Conservation (phyloP, 352 stramenopile genomes). For the Globisporangium radiosum region DNA sequence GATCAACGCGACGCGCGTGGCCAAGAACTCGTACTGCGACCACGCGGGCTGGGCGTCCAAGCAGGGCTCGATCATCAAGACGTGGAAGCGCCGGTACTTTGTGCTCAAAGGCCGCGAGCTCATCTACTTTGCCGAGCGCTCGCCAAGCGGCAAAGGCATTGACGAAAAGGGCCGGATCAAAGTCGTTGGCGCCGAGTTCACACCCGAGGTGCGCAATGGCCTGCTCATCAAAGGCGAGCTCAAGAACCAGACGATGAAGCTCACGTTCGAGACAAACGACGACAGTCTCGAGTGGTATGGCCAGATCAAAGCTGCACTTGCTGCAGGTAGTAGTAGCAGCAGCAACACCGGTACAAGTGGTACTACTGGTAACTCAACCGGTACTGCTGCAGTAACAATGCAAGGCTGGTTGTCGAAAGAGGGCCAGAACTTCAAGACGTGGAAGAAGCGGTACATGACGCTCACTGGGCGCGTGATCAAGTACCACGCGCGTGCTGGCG, state of each 20-base stretch:
- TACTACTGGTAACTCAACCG: not conserved
- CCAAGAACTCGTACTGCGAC: constrained; percentile 64
- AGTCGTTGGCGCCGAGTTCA: constrained; percentile 56
- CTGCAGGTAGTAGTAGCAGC: constrained; percentile 15
- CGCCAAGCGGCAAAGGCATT: constrained; percentile 62
- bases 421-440: constrained; percentile 85
- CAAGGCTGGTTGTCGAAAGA: constrained; percentile 78
- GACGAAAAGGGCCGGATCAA: constrained; percentile 70
- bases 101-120: constrained; percentile 71
- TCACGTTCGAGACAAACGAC: constrained; percentile 62
- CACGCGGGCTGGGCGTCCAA: constrained; percentile 75
- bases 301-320: constrained; percentile 30
- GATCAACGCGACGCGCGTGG: constrained; percentile 35
- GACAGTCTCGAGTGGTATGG: constrained; percentile 55
- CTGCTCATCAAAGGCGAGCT: constrained; percentile 53
- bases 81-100: constrained; percentile 82
- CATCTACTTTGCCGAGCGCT: constrained; percentile 71
- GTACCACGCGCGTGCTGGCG: constrained; percentile 48
- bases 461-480: constrained; percentile 49
- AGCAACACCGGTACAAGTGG: constrained; percentile 1
- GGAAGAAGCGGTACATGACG: constrained; percentile 81
- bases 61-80: constrained; percentile 77
- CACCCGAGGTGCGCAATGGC: constrained; percentile 54
- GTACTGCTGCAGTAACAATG: constrained; percentile 25
- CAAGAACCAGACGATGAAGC: constrained; percentile 67